Percentiles rank a stretch among this genome's conserved stretches.
These are phyloP conservation scores for Diaporthe velutina DNA, from an alignment of 2,329 filamentous ascomycete genomes.

Conservation along the genomic window DNA sequence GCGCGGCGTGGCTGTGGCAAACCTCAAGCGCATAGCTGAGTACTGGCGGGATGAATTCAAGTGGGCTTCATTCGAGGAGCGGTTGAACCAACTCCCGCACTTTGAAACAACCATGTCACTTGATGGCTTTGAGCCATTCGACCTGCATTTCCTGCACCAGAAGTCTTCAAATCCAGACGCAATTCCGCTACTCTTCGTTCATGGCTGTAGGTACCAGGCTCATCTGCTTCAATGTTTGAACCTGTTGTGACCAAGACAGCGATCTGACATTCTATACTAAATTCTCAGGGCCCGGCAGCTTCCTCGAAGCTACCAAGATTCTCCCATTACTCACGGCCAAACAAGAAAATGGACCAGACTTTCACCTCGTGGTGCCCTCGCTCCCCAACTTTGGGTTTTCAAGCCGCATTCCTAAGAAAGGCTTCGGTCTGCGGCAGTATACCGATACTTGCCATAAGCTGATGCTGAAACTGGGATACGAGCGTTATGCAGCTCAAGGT, in stretches of 20 bases:
- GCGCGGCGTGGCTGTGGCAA: constrained; percentile 70
- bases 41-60: constrained; percentile 71
- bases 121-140: constrained; percentile 69
- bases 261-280: not conserved
- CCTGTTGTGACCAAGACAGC: not conserved
- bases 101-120: constrained; percentile 66
- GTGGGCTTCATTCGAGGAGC: constrained; percentile 70
- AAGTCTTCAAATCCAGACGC: constrained; percentile 47
- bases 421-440: constrained; percentile 48
- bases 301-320: constrained; percentile 53
- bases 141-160: constrained; percentile 75
- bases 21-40: constrained; percentile 68
- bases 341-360: constrained; percentile 49
- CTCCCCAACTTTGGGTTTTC: constrained; percentile 58
- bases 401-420: constrained; percentile 45
- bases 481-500: constrained; percentile 64
- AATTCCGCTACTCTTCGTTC: constrained; percentile 56
- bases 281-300: constrained; percentile 51
- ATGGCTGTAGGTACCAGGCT: constrained; percentile 49
- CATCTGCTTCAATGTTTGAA: not conserved
- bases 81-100: constrained; percentile 72
- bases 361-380: constrained; percentile 60
- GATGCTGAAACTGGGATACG: constrained; percentile 56
- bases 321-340: constrained; percentile 49
- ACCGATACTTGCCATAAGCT: constrained; percentile 51